Base-by-base conservation (phyloP, 2,329 filamentous ascomycete genomes). In the Elsinoe fawcettii region DNA sequence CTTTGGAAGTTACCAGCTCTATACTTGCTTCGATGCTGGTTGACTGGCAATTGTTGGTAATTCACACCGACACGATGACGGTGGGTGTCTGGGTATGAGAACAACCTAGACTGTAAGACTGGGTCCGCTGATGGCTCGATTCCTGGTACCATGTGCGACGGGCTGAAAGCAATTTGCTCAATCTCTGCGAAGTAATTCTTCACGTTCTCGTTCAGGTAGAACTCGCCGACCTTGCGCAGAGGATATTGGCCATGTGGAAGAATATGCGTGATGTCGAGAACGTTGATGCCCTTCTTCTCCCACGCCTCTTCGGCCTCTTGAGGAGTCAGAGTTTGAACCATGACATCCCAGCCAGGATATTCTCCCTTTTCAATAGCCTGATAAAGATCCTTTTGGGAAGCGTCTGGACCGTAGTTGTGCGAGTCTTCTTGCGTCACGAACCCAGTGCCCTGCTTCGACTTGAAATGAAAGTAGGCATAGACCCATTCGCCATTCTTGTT, bases 111-210 rank as follows among this genome's bases (percentile, higher is more conserved):
- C 69, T 88, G 84, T 2, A 88, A 75, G 36, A 88, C 83, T 1
- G 85, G 84, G 63, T 88, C 85, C 61, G 83, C 83, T 8, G 84
- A 86, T 12, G 84, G 80, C 70, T 87, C 84, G 58, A 85, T 80
- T 55, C 85, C 84, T 2, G 84, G 84, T 2, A 82, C 77, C 69
- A 87, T 71, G 66, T 87, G 83, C 5, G 82, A 78, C 37, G 85
- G 85, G 60, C 79, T 83, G 77, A 87, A 88, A 1, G 84, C 82
- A 16, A 81, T 77, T 67, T 87, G 85, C 73, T 88, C 85, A 51
- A 87, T 85, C 64, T 86, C 81, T 61, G 79, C 78, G 61, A 83
- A 83, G 68, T 83, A 83, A 67, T 83, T 83, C 67, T 79, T 70
- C n/a, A 73, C 73, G 61, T 80, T 80, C 69, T 79, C 77, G 66